Percentiles rank a stretch among this genome's conserved stretches.
Evolutionary conservation across 2,329 filamentous ascomycete genomes (phyloP).

Genomic region (Penicillium sp.): DNA sequence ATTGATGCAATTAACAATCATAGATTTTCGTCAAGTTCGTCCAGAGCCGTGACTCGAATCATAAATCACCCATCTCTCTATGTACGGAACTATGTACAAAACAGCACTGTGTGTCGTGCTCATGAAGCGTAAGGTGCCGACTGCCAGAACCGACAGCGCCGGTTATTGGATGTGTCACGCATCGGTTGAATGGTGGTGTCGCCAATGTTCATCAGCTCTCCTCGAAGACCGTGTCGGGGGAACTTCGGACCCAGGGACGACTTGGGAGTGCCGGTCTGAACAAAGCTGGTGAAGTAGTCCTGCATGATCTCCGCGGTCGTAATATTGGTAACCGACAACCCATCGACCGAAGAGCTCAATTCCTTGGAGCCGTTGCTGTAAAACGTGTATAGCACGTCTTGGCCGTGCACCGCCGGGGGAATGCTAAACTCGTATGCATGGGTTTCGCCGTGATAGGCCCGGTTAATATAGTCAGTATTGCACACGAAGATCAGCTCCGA

Average conservation of each 20-base stretch:
- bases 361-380: slow-evolving; percentile 41
- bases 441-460: slow-evolving; percentile 50
- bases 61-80: neutral
- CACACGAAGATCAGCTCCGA: slow-evolving; percentile 50
- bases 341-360: slow-evolving; percentile 25
- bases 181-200: slow-evolving; percentile 41
- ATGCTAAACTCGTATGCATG: slow-evolving; percentile 56
- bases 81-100: neutral
- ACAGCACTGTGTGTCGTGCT: neutral
- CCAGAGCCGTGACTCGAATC: neutral
- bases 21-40: neutral
- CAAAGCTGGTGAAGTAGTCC: slow-evolving; percentile 40
- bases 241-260: slow-evolving; percentile 43
- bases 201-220: slow-evolving; percentile 46
- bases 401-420: slow-evolving; percentile 53
- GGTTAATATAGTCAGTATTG: slow-evolving; percentile 55
- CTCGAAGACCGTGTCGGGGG: slow-evolving; percentile 47
- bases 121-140: slow-evolving; percentile 41
- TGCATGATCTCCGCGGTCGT: slow-evolving; percentile 37
- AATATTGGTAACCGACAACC: slow-evolving; percentile 27
- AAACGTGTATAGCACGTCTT: slow-evolving; percentile 54
- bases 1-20: neutral
- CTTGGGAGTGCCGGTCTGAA: slow-evolving; percentile 34
- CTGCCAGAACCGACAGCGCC: slow-evolving; percentile 56
- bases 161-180: slow-evolving; percentile 48